Conservation (phyloP, 139 green algal genomes). For the Eudorina sp. region DNA sequence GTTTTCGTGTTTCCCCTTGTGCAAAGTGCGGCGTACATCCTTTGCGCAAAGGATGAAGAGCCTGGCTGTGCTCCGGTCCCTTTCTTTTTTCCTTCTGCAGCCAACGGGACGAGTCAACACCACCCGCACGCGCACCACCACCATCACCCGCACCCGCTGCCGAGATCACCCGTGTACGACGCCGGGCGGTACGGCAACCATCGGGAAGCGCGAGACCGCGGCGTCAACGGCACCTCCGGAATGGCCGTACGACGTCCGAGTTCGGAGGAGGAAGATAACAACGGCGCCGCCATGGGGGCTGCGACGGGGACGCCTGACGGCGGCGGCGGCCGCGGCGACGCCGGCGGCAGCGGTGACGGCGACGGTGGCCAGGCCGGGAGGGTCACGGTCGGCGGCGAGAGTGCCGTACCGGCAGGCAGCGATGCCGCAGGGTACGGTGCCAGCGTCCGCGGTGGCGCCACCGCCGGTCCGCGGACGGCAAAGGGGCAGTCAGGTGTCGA, state of each 20-base stretch:
- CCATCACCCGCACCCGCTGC: background rate
- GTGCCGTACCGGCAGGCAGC: background rate
- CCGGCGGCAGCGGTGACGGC: too few relatives aligned
- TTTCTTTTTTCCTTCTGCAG: background rate
- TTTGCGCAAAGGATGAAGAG: too few relatives aligned
- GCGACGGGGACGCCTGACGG: background rate
- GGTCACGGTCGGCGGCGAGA: too few relatives aligned
- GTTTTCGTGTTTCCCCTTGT: too few relatives aligned
- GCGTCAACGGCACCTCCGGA: constrained; percentile 37
- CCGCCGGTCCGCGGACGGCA: background rate
- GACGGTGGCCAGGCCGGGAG: too few relatives aligned
- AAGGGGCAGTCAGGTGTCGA: background rate
- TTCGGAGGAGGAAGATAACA: constrained; percentile 30
- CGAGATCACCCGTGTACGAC: background rate
- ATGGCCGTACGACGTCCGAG: background rate
- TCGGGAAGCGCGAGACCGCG: constrained; percentile 35
- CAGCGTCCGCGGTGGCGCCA: background rate
- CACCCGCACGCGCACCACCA: constrained; percentile 35
- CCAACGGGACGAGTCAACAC: constrained; percentile 41
- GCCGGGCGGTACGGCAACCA: constrained; percentile 7
- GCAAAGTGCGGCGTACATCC: too few relatives aligned
- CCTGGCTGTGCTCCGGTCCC: too few relatives aligned
- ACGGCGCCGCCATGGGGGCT: background rate
- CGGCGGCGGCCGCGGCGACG: too few relatives aligned
- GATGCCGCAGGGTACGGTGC: background rate